phyloP scores from a whole-genome alignment of 2,329 filamentous ascomycete genomes.

The Apiospora aurea region DNA sequence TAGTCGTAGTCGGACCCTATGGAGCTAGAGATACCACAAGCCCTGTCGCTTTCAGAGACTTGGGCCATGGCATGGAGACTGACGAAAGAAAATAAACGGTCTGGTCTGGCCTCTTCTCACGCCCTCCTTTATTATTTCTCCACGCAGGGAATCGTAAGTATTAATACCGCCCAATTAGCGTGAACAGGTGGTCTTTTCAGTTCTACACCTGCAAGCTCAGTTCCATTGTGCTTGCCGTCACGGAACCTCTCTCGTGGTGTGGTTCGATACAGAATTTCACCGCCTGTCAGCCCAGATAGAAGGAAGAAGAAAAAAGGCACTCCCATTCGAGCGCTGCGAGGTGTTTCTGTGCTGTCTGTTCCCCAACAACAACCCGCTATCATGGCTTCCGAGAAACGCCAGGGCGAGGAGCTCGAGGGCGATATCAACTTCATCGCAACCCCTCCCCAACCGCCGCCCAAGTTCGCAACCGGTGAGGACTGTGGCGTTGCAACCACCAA shows the following conservation, averaged over 20 bases:
- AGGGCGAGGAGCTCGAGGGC: constrained; percentile 39
- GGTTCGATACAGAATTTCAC: constrained; percentile 21
- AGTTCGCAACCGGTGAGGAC: constrained; percentile 76
- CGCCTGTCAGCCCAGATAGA: not conserved
- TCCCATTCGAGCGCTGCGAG: not conserved
- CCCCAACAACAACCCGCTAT: constrained; percentile 11
- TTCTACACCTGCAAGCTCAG: constrained; percentile 13
- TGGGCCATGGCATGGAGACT: constrained; percentile 18
- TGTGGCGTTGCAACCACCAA: constrained; percentile 51
- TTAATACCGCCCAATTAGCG: constrained; percentile 20
- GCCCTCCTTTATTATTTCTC: constrained; percentile 18
- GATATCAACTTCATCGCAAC: constrained; percentile 54
- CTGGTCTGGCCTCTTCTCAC: constrained; percentile 3
- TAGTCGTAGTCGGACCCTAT: constrained; percentile 21
- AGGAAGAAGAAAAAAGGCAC: not conserved
- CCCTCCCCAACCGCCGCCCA: constrained; percentile 52
- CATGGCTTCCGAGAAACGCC: constrained; percentile 33
- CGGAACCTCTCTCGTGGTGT: constrained; percentile 20
- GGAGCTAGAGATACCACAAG: constrained; percentile 22
- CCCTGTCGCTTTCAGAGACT: constrained; percentile 18
- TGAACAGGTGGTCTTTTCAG: constrained; percentile 18
- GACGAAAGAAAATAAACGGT: constrained; percentile 20
- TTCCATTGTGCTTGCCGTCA: constrained; percentile 13
- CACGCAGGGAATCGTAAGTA: constrained; percentile 17
- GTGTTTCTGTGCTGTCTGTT: not conserved